Evolutionary conservation across 352 stramenopile species (phyloP), one percentile per base, ranked within the genome.

Genomic region (Globisporangium yorkense): DNA sequence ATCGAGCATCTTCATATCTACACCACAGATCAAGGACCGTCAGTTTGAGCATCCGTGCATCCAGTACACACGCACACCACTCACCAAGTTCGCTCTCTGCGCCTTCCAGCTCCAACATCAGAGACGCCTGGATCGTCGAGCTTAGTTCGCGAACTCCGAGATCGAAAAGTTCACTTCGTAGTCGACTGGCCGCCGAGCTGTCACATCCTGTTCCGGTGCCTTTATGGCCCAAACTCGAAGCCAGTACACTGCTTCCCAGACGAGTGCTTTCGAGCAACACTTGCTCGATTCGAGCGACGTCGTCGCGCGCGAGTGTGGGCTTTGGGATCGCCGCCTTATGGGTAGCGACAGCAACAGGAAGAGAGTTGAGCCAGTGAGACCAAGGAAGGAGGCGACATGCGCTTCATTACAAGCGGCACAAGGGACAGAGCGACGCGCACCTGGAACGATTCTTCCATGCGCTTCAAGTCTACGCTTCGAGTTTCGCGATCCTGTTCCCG

Each of bases 121-220:
- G 51, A 1, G 65, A 57, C 7, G 53, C 48, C 18, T 69, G 59
- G 49, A 74, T 62, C 21, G 51, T 43, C 0, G 71, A 68, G 58
- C 72, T 72, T 10, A 71, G 66, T 41, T 84, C 68, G 27, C 77
- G 76, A 10, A 85, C 73, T 18, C 77, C 71, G 6, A 87, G 45
- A n/a, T 82, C 66, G 50, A 87, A 84, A 6, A 87, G 43, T 13
- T 87, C 72, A 7, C 66, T 54, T 5, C 73, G 74, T 1, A 87
- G 61, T 31, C 61, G 55, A 63, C 35, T 72, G 1, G 62, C 46
- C 15, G 65, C 29, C 0, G 48, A 54, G 40, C 64, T 9, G 10
- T 50, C 4, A 46, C 24, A n/a, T 37, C 43, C 2, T 33, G 40
- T 15, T 18, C 47, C 58, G 15, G 78, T 51, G n/a, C 49, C 43